Percentiles rank a stretch among this genome's conserved stretches.
Conservation (phyloP, 73 alveolate genomes). For the Paramecium pentaurelia region DNA sequence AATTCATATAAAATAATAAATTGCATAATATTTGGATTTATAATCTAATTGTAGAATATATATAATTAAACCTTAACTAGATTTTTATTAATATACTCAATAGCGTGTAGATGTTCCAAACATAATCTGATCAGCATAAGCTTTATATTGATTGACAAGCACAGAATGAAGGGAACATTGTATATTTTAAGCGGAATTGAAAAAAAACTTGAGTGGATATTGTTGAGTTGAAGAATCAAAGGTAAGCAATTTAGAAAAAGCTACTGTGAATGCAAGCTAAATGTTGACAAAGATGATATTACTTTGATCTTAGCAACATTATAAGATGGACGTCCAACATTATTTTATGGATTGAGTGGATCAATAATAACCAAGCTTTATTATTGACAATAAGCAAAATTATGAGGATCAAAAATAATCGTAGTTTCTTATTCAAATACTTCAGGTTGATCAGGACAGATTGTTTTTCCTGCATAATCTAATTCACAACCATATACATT, state of each 20-base stretch:
- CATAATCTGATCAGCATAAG: conserved; percentile 22
- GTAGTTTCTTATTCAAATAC: background rate
- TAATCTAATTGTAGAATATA: background rate
- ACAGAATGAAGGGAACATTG: conserved; percentile 14
- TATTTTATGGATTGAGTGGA: background rate
- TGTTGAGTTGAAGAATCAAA: background rate
- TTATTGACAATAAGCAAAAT: background rate
- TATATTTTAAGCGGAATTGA: background rate
- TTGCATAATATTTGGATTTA: background rate
- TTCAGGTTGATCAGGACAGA: background rate
- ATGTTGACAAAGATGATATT: background rate
- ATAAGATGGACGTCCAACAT: conserved; percentile 26
- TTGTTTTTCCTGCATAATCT: conserved; percentile 31
- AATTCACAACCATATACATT: conserved; percentile 23
- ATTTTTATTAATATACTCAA: background rate
- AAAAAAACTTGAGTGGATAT: conserved; percentile 2
- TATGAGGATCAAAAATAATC: conserved; percentile 3
- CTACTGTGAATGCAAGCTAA: conserved; percentile 17
- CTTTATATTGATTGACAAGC: conserved; percentile 10
- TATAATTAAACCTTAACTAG: background rate
- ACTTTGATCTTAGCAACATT: conserved; percentile 5
- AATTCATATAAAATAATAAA: background rate
- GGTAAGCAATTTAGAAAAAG: background rate
- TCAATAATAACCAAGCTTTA: conserved; percentile 1
- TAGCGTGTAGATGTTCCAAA: background rate